These are phyloP conservation scores for Tarenaya hassleriana DNA, from an alignment of 345 rosid species.

Conservation along the genomic window DNA sequence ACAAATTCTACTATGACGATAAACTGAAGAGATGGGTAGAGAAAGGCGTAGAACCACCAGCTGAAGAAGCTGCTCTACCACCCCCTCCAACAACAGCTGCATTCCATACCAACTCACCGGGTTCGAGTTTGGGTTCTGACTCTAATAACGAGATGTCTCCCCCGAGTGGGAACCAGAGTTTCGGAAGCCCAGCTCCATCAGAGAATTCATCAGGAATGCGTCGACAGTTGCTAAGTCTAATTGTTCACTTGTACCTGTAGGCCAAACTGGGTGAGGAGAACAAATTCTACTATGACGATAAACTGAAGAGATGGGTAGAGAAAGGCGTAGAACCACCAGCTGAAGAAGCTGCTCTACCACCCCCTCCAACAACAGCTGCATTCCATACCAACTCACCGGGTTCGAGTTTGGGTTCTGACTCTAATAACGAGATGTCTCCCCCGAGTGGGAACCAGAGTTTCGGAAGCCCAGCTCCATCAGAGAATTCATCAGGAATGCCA, in stretches of 20 bases:
- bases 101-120: constrained; percentile 2
- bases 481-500: constrained; percentile 60
- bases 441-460: too few species aligned
- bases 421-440: constrained; percentile 19
- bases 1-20: constrained; percentile 87
- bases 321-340: constrained; percentile 86
- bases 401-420: too few species aligned
- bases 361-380: constrained; percentile 67
- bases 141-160: constrained; percentile 19
- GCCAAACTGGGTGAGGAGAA: constrained; percentile 91
- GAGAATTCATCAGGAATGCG: constrained; percentile 56
- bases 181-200: too few species aligned
- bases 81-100: constrained; percentile 78
- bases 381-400: constrained; percentile 6
- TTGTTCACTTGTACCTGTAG: too few species aligned
- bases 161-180: too few species aligned
- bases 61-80: too few species aligned
- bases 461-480: too few species aligned
- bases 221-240: too few species aligned
- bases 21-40: constrained; percentile 98
- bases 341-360: too few species aligned
- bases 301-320: constrained; percentile 97
- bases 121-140: too few species aligned
- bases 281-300: constrained; percentile 86
- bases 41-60: constrained; percentile 85